phyloP scores from a whole-genome alignment of 164 flowering plant genomes.

The Magnolia sinica region DNA sequence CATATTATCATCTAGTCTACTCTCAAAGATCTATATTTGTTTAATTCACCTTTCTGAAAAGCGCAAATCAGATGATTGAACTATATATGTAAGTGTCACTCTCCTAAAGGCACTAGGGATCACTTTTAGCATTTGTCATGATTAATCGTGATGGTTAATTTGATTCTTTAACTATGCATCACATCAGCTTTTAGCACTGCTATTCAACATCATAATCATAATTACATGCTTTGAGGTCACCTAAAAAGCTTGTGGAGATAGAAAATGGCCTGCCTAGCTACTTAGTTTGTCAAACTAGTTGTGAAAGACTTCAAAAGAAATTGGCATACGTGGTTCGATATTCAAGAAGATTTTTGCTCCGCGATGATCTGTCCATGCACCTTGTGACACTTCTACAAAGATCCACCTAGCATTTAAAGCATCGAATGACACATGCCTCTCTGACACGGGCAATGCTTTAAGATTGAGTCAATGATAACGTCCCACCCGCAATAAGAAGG shows the following conservation, averaged over 20 bases:
- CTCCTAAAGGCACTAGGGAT: too few species aligned
- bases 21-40: too few species aligned
- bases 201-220: too few species aligned
- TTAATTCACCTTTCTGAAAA: too few species aligned
- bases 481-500: neutral
- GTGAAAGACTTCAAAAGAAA: neutral
- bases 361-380: neutral
- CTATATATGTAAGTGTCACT: too few species aligned
- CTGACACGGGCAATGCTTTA: neutral
- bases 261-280: neutral
- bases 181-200: too few species aligned
- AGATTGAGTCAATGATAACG: neutral
- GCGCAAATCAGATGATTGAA: too few species aligned
- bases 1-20: too few species aligned
- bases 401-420: neutral
- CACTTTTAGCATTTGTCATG: too few species aligned
- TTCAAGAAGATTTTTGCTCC: neutral
- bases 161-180: neutral
- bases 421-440: neutral
- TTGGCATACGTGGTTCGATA: neutral
- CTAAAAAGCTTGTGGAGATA: too few species aligned
- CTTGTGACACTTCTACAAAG: neutral
- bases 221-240: too few species aligned
- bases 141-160: too few species aligned
- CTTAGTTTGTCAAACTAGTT: neutral